Evolutionary conservation across 1,284 basidiomycete species (phyloP).

Genomic region (Microbotryomycetes sp.): DNA sequence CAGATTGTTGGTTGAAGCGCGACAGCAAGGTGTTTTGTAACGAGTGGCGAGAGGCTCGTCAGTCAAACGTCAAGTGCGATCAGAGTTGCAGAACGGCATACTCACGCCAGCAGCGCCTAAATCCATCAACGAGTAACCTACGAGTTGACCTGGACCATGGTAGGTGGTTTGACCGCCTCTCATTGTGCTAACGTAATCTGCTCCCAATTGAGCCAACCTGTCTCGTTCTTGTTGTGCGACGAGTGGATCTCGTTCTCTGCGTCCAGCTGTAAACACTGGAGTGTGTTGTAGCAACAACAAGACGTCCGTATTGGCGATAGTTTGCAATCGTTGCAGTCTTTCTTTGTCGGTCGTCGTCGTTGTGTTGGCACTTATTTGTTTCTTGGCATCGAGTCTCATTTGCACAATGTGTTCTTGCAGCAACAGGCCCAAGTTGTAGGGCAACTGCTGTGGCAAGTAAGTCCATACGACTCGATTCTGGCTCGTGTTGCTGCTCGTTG

Average conservation of each 20-base stretch:
- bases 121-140: slow-evolving; percentile 91
- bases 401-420: slow-evolving; percentile 31
- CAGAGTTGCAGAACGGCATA: background rate
- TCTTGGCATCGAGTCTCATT: slow-evolving; percentile 37
- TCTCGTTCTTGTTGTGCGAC: slow-evolving; percentile 54
- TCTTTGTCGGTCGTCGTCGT: slow-evolving; percentile 60
- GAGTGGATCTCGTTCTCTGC: slow-evolving; percentile 66
- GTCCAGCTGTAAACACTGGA: slow-evolving; percentile 89
- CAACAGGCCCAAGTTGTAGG: slow-evolving; percentile 24
- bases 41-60: background rate
- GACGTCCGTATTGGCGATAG: slow-evolving; percentile 45
- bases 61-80: background rate
- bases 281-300: slow-evolving; percentile 62
- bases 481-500: too few relatives aligned
- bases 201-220: slow-evolving; percentile 66
- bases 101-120: slow-evolving; percentile 56
- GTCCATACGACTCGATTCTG: slow-evolving; percentile 21
- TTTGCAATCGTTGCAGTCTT: slow-evolving; percentile 54
- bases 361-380: slow-evolving; percentile 52
- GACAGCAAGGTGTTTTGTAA: background rate
- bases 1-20: background rate
- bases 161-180: slow-evolving; percentile 93
- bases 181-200: slow-evolving; percentile 75
- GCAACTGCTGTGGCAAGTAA: slow-evolving; percentile 21
- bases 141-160: slow-evolving; percentile 94